Percentiles rank a stretch among this genome's conserved stretches.
These are phyloP conservation scores for Phlebiopsis gigantea DNA, from an alignment of 768 basidiomycete species.

Conservation along the genomic window DNA sequence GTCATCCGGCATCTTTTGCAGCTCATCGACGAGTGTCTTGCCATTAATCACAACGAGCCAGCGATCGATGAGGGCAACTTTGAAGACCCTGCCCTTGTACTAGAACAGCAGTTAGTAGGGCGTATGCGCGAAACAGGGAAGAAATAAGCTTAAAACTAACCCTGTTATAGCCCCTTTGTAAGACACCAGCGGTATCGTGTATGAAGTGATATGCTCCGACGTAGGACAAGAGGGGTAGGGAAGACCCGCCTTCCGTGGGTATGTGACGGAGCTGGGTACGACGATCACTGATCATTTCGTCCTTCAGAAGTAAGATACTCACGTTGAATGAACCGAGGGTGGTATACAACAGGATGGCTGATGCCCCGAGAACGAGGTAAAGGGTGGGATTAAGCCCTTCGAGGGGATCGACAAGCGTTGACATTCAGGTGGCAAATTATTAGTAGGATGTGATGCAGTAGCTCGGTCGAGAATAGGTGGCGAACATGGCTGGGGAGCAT, in stretches of 20 bases:
- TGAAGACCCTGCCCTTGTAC: slow-evolving; percentile 28
- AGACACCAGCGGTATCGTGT: slow-evolving; percentile 1
- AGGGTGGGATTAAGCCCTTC: too few species aligned
- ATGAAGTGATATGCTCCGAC: slow-evolving; percentile 9
- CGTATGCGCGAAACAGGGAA: too few species aligned
- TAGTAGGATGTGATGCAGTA: too few species aligned
- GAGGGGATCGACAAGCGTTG: too few species aligned
- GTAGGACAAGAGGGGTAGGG: slow-evolving; percentile 19
- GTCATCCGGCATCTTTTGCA: slow-evolving; percentile 41
- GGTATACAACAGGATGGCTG: neutral
- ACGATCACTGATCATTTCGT: neutral
- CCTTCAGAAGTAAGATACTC: neutral
- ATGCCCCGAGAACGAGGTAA: neutral
- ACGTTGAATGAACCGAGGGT: neutral
- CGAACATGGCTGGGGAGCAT: too few species aligned
- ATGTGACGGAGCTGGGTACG: slow-evolving; percentile 17
- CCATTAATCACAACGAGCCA: slow-evolving; percentile 46
- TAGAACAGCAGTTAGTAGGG: too few species aligned
- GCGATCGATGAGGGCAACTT: slow-evolving; percentile 37
- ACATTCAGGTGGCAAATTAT: too few species aligned
- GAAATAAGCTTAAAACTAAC: slow-evolving; percentile 8
- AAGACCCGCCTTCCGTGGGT: slow-evolving; percentile 20
- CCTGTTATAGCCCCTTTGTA: slow-evolving; percentile 18
- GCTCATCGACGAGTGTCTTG: slow-evolving; percentile 40
- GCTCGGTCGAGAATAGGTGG: too few species aligned